A percentile compares a stretch with the other conserved stretches of the same genome.
These are phyloP conservation scores for Ordospora pajunii DNA, from an alignment of 371 early-diverging fungal species.

Conservation along the genomic window DNA sequence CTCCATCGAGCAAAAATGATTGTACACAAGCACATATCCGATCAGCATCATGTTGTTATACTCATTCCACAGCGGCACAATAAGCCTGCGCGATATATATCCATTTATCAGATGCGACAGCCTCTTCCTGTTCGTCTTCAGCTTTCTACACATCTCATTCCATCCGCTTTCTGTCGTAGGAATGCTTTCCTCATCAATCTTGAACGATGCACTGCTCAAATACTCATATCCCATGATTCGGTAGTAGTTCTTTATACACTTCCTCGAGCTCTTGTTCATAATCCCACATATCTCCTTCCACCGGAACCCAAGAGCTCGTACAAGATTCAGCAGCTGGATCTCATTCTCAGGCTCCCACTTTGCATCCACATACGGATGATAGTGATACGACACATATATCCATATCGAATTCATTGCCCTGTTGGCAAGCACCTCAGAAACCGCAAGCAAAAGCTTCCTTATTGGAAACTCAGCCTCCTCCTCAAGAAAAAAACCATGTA, in stretches of 20 bases:
- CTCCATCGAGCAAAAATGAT: neutral
- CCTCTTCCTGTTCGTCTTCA: neutral
- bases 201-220: neutral
- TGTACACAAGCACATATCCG: neutral
- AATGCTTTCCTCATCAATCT: neutral
- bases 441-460: neutral
- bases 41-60: slow-evolving; percentile 6
- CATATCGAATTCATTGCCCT: slow-evolving; percentile 12
- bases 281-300: slow-evolving; percentile 12
- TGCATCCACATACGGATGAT: neutral
- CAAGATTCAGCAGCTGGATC: slow-evolving; percentile 7
- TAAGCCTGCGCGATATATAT: neutral
- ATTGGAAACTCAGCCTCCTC: slow-evolving; percentile 1
- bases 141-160: neutral
- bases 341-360: slow-evolving; percentile 12
- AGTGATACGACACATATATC: slow-evolving; percentile 6
- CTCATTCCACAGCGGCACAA: slow-evolving; percentile 1
- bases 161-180: neutral
- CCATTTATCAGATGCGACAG: neutral
- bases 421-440: neutral
- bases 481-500: slow-evolving; percentile 1
- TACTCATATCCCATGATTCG: neutral
- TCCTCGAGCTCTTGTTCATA: slow-evolving; percentile 9
- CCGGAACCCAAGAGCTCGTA: neutral
- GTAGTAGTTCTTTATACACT: slow-evolving; percentile 1